Conservation (phyloP, 2,329 filamentous ascomycete species). For the Diaporthe longicolla region DNA sequence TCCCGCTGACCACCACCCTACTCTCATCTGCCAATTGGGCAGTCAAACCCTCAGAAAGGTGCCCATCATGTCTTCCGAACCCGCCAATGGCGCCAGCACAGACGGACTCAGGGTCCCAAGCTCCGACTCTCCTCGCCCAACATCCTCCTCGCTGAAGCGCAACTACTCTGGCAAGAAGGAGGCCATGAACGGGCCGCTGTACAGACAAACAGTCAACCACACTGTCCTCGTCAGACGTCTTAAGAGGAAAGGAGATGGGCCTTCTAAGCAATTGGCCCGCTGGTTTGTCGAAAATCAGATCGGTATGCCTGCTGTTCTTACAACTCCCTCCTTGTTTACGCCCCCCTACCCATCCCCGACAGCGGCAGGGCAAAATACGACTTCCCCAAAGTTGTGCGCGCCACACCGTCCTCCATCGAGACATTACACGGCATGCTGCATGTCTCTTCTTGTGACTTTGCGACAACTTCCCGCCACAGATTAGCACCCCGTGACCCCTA, state of each 20-base stretch:
- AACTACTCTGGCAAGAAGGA: slow-evolving; percentile 52
- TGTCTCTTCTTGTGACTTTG: slow-evolving; percentile 10
- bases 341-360: slow-evolving; percentile 19
- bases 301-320: slow-evolving; percentile 66
- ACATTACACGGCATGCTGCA: slow-evolving; percentile 36
- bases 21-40: slow-evolving; percentile 28
- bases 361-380: slow-evolving; percentile 4
- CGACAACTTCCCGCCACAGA: background rate
- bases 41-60: background rate
- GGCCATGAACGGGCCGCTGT: slow-evolving; percentile 70
- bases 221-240: slow-evolving; percentile 69
- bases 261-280: slow-evolving; percentile 71
- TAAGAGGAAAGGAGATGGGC: slow-evolving; percentile 74
- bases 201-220: slow-evolving; percentile 69
- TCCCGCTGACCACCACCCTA: background rate
- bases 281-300: slow-evolving; percentile 87
- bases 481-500: background rate
- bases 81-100: slow-evolving; percentile 33
- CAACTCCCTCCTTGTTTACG: background rate
- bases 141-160: slow-evolving; percentile 46
- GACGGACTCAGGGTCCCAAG: slow-evolving; percentile 32
- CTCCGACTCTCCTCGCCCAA: slow-evolving; percentile 36
- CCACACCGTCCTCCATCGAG: slow-evolving; percentile 19
- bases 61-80: slow-evolving; percentile 39
- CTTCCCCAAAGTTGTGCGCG: slow-evolving; percentile 15